Base-by-base conservation (phyloP, 2,329 filamentous ascomycete genomes). In the Fusarium camptoceras region DNA sequence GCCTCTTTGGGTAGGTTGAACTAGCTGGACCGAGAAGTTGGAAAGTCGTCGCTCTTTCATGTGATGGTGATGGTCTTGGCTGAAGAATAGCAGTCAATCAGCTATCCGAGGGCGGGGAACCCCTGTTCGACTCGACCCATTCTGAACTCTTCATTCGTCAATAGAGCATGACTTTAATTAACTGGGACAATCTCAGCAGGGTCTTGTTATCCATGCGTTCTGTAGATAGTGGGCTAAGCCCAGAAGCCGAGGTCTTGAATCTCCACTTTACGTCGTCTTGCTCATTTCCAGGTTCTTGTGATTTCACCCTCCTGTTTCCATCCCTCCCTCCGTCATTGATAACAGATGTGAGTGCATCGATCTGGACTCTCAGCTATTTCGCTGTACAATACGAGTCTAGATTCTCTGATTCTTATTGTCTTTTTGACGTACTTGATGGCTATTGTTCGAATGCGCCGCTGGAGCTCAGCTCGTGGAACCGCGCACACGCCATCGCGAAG, bases 391-490 rank as follows among this genome's bases (percentile, higher is more conserved):
- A 9, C 25, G 46, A 50, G 46, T 56, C 27, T 47, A 50, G 44
- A 55, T 39, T 15, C 44, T 49, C 18, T 4, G 15, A 18, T 42
- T 47, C 5, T n/a, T 5, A 24, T 41, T 50, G n/a, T 20, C 8
- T 30, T 30, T 30, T 37, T 39, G 18, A 31, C 50, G 58, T 62
- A 62, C 67, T 73, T 76, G 65, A 74, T 75, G 73, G 63, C 53
- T 61, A 48, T 51, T 61, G 34, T 31, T 55, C 72, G 68, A 68
- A 75, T 76, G 74, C 71, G 69, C 64, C 46, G 61, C 66, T 68
- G 67, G 62, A 74, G 71, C 74, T 68, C 67, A 73, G 71, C 71
- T 71, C 65, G 63, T 72, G 63, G 51, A 63, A 64, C 72, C 56
- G 64, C 66, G 59, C 57, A 71, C 50, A 58, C 59, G 43, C 61